phyloP scores from a whole-genome alignment of 2,329 filamentous ascomycete species.

The Colletotrichum chrysophilum region DNA sequence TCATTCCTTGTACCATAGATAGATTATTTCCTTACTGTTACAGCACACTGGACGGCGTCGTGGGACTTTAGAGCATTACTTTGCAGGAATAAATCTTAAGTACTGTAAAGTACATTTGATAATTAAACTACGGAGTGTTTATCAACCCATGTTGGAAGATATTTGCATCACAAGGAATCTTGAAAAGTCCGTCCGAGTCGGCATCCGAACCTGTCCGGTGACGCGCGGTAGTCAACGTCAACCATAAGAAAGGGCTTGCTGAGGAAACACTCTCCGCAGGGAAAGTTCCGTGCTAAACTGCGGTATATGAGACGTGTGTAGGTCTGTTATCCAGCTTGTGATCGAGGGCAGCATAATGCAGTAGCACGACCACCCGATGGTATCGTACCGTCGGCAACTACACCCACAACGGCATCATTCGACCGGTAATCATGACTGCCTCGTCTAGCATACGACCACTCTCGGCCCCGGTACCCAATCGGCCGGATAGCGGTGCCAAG shows the following conservation, averaged over 20 bases:
- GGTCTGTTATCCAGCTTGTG: background rate
- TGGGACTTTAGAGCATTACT: background rate
- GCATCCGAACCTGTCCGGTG: background rate
- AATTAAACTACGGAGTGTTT: rapidly evolving
- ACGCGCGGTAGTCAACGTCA: background rate
- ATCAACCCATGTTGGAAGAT: rapidly evolving
- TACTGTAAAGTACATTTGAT: background rate
- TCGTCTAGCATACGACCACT: background rate
- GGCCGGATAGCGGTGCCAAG: background rate
- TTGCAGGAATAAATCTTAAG: background rate
- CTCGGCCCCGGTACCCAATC: background rate
- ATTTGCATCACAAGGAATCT: rapidly evolving
- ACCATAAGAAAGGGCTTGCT: background rate
- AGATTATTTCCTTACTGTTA: background rate
- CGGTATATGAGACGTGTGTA: background rate
- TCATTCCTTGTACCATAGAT: background rate
- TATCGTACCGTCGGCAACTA: background rate
- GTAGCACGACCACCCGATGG: background rate
- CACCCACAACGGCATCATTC: background rate
- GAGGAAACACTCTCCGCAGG: rapidly evolving
- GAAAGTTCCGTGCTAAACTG: background rate
- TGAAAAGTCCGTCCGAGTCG: background rate
- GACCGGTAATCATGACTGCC: background rate
- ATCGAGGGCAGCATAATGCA: background rate
- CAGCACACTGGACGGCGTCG: background rate